phyloP scores from a whole-genome alignment of 1,139 yeast species.

The Candida sojae region DNA sequence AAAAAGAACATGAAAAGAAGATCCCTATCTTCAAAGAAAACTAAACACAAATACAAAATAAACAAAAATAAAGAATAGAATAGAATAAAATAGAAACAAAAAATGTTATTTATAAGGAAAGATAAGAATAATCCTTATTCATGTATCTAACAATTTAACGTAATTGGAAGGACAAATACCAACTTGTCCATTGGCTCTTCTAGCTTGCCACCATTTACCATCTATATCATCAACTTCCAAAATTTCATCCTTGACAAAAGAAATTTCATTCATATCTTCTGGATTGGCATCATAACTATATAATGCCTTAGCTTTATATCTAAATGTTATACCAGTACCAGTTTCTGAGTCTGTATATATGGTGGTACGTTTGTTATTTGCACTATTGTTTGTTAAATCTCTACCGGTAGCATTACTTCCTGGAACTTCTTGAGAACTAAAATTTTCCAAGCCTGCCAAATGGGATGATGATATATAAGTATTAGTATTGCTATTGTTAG shows the following conservation, averaged over 20 bases:
- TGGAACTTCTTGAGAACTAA: slow-evolving; percentile 39
- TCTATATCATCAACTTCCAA: slow-evolving; percentile 90
- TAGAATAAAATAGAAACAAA: background rate
- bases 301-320: slow-evolving; percentile 83
- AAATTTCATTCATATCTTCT: slow-evolving; percentile 89
- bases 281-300: slow-evolving; percentile 92
- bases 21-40: background rate
- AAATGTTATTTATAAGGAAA: no score
- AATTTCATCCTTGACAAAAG: slow-evolving; percentile 87
- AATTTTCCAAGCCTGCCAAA: slow-evolving; percentile 60
- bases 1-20: background rate
- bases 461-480: slow-evolving; percentile 59
- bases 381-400: slow-evolving; percentile 30
- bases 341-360: slow-evolving; percentile 26
- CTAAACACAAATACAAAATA: background rate
- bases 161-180: slow-evolving; percentile 98
- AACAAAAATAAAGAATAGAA: background rate
- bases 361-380: slow-evolving; percentile 27
- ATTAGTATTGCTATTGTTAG: slow-evolving; percentile 12
- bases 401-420: slow-evolving; percentile 20
- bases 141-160: slow-evolving; percentile 61
- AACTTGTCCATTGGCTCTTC: slow-evolving; percentile 83
- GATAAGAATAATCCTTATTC: slow-evolving; percentile 14
- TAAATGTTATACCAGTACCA: slow-evolving; percentile 53
- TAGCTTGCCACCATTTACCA: slow-evolving; percentile 99